Evolutionary conservation across 2,329 filamentous ascomycete species (phyloP), one percentile per base, ranked within the genome.

Genomic region (Diaporthe vaccinii): DNA sequence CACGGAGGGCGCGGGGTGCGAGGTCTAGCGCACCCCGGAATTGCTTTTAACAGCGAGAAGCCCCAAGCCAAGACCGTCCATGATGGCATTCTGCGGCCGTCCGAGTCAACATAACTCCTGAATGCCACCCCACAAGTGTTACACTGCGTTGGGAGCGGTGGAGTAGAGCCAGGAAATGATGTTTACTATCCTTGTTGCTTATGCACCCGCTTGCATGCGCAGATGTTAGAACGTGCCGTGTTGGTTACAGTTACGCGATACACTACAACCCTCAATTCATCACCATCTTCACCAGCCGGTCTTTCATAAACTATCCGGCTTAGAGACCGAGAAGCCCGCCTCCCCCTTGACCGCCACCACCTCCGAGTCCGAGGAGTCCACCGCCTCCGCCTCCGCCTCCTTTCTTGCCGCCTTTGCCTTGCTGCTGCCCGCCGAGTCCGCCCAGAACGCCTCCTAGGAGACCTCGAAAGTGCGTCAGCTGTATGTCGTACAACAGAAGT

Each of bases 401-500:
- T 49, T 72, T 14, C 36, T 65, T 70, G 25, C 55, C 73, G 7
- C 72, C 70, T 28, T 76, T 76, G 51, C 69, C 73, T n/a, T 68
- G 57, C 9, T 67, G 68, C 4, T 46, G 62, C 7, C 75, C 75
- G 12, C 75, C 75, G 2, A 76, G 20, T 51, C 75, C 75, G 34
- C 75, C 75, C 2, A 76, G 57, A 5, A 76, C 70, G 14, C 75
- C 75, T 39, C 75, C 75, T 57, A 76, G 25, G 20, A 76, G 75
- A 31, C 75, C 75, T 73, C 58, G 58, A 73, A 73, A 65, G 58
- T 68, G 34, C 46, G 70, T 73, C 36, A 73, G 70, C 58, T 46
- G 28, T 53, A 3, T 12, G 7, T 20, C 20, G 31, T 7, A 3
- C 2, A 12, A 6, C 2, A 12, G 3, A 14, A 0, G 14, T 10